phyloP scores from a whole-genome alignment of 2,329 filamentous ascomycete genomes.

The Biscogniauxia marginata region DNA sequence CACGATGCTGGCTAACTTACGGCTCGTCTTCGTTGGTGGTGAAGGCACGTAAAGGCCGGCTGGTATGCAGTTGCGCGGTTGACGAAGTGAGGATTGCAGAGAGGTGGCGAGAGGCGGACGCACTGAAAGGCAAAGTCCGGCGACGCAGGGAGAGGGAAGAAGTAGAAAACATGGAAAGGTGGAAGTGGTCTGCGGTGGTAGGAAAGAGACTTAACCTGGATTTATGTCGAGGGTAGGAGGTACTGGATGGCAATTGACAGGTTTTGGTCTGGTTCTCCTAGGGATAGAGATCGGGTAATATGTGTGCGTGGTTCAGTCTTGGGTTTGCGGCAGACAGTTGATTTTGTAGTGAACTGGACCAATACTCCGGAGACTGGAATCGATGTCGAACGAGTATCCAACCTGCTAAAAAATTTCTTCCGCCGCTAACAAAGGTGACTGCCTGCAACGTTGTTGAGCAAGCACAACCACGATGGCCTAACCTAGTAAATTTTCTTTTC shows the following conservation, averaged over 20 bases:
- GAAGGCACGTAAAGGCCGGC: neutral
- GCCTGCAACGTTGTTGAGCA: neutral
- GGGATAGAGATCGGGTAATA: too few relatives aligned
- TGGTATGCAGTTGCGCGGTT: neutral
- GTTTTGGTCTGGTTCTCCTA: too few relatives aligned
- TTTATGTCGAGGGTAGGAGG: too few relatives aligned
- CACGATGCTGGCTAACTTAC: neutral
- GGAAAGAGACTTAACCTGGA: too few relatives aligned
- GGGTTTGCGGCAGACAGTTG: too few relatives aligned
- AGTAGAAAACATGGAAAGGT: constrained; percentile 1
- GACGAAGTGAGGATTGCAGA: neutral
- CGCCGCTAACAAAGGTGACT: neutral
- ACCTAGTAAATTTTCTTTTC: neutral
- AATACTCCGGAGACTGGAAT: too few relatives aligned
- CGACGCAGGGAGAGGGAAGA: neutral
- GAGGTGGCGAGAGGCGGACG: neutral
- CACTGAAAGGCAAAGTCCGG: neutral
- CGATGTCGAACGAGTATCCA: too few relatives aligned
- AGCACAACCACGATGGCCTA: neutral
- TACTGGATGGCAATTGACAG: too few relatives aligned
- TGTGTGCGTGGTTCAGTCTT: too few relatives aligned
- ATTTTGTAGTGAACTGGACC: too few relatives aligned
- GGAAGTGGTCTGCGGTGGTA: neutral
- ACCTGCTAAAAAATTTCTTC: neutral
- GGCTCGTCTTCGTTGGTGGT: neutral